Percentiles rank a stretch among this genome's conserved stretches.
Conservation (phyloP, 345 rosid genomes). For the Salix suchowensis region DNA sequence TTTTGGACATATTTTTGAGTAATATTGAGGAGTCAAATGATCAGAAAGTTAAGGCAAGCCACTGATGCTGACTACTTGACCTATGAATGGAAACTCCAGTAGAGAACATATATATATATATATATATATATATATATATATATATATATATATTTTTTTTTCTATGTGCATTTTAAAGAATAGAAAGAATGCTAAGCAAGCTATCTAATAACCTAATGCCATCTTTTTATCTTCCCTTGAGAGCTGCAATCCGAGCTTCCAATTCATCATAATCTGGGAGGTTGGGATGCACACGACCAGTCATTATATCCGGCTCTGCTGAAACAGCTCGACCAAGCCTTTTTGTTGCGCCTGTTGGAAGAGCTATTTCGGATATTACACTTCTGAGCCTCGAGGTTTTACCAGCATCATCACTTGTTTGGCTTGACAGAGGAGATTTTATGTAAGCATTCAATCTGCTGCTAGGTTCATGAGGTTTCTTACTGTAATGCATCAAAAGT, state of each 20-base stretch:
- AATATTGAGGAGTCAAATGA: not conserved
- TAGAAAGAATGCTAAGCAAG: not conserved
- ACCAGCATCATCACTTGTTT: slow-evolving; percentile 4
- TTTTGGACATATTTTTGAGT: not conserved
- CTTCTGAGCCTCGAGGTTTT: not conserved
- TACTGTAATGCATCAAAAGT: slow-evolving; percentile 36
- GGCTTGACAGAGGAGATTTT: slow-evolving; percentile 14
- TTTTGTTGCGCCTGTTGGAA: not conserved
- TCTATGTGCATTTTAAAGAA: not conserved
- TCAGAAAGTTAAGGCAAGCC: not conserved
- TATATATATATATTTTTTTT: no score
- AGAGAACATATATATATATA: not conserved
- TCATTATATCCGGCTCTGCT: slow-evolving; percentile 20
- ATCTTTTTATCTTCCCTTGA: slow-evolving; percentile 19
- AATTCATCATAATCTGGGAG: slow-evolving; percentile 56
- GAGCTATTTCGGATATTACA: slow-evolving; percentile 23
- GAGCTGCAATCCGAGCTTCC: slow-evolving; percentile 43
- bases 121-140: no score
- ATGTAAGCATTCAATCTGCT: slow-evolving; percentile 13
- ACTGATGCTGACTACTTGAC: not conserved
- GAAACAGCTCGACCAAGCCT: slow-evolving; percentile 36
- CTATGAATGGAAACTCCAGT: not conserved
- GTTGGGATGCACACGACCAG: slow-evolving; percentile 46
- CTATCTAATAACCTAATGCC: not conserved
- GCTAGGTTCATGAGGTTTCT: slow-evolving; percentile 22